Conservation (phyloP, 148 eudicot genomes). For the Selenicereus undatus region DNA sequence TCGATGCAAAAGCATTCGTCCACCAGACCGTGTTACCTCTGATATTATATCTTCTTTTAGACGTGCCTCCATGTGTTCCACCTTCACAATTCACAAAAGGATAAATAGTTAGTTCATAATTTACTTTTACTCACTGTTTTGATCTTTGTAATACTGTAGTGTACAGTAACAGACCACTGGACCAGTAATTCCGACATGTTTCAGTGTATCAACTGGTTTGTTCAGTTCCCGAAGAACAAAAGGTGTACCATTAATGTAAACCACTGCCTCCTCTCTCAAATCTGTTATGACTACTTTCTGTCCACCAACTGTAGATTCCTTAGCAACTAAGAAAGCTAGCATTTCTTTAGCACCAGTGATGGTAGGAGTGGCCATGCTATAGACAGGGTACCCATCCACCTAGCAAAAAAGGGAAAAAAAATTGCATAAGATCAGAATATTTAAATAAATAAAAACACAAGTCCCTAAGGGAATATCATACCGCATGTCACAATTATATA, state of each 20-base stretch:
- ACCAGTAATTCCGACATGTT: constrained; percentile 95
- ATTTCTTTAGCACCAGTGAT: constrained; percentile 80
- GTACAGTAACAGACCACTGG: constrained; percentile 56
- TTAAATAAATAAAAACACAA: neutral
- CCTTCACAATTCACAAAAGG: constrained; percentile 42
- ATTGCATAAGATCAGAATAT: constrained; percentile 4
- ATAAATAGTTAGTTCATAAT: constrained; percentile 8
- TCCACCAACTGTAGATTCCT: constrained; percentile 37
- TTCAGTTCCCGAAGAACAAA: constrained; percentile 90
- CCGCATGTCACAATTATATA: neutral
- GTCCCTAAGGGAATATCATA: neutral
- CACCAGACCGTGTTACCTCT: constrained; percentile 74
- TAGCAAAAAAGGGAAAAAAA: constrained; percentile 24
- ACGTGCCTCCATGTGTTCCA: constrained; percentile 90
- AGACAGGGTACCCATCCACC: constrained; percentile 92
- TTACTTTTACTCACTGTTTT: constrained; percentile 4
- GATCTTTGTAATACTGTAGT: constrained; percentile 5
- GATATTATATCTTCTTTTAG: constrained; percentile 88
- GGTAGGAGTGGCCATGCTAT: constrained; percentile 97
- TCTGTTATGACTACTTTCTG: constrained; percentile 72
- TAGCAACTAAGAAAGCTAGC: constrained; percentile 72
- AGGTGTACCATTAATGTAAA: constrained; percentile 79
- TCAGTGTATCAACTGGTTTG: constrained; percentile 87
- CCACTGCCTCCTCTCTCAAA: constrained; percentile 94
- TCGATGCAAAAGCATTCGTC: constrained; percentile 96